Evolutionary conservation across 208 protist genomes (phyloP), one percentile per base, ranked within the genome.

Genomic region (Cochliopodium minus): DNA sequence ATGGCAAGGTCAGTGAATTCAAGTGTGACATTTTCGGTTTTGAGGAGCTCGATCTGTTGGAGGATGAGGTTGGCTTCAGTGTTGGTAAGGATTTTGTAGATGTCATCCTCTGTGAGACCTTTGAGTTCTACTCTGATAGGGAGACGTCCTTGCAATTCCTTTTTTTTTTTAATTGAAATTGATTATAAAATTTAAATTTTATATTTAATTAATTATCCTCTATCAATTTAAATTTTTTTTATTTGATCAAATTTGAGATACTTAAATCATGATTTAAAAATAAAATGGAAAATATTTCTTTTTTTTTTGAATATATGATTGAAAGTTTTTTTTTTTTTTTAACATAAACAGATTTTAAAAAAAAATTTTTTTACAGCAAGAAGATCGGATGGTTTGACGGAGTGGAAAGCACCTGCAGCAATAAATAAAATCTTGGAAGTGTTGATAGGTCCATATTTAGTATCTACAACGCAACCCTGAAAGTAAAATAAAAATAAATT

Each of bases 351-450:
- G n/a, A n/a, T n/a, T n/a, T n/a, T n/a, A n/a, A n/a, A n/a, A n/a
- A n/a, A n/a, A n/a, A n/a, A n/a, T n/a, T n/a, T n/a, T n/a, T n/a
- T n/a, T n/a, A n/a, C 83, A 20, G 86, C 83, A 20, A 92, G 70
- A 83, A 92, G 90, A 69, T 92, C 86, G 13, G 73, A 81, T 29
- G 86, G 86, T 64, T 88, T 89, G 17, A 87, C 81, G 47, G 64
- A 79, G 72, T 96, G 90, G 77, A 97, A 97, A 29, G 92, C 92
- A 51, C 92, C 92, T 38, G 84, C 91, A 60, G 82, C 87, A 62
- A 96, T 91, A 67, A 97, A 97, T 13, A 97, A 75, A 49, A 97
- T 96, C 65, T 94, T 90, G 67, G 92, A 86, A 13, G 92, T 97
- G 58, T 93, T 92, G 15, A 97, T 73, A 64, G 88, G 85, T 38